Evolutionary conservation across 2,329 filamentous ascomycete species (phyloP), one percentile per base, ranked within the genome.

Genomic region (Penicillium sclerotigenum): DNA sequence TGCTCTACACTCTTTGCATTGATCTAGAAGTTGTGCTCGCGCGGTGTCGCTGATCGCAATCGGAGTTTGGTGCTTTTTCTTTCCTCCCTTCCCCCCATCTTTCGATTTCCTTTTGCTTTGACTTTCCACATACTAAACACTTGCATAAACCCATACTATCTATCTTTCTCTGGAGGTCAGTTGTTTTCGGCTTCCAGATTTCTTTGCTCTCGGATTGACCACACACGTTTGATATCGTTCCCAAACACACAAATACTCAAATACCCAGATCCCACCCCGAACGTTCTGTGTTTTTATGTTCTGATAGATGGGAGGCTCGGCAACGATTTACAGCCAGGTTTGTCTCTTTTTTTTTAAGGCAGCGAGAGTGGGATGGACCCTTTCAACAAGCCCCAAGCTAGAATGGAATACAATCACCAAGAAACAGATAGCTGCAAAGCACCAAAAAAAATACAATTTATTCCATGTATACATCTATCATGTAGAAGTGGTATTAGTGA

Each of bases 241-340:
- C 49, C 31, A 33, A 54, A 36, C 58, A 36, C 59, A 59, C 64
- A 65, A 59, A 66, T 63, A 64, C 56, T 38, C 41, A 59, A 61
- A 59, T 66, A 64, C 60, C 59, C 59, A 55, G 46, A 54, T 52
- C 54, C 54, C 59, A 46, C 41, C 37, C 59, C 38, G 53, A 56
- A 56, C 43, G 53, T 42, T 54, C 49, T 52, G 42, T 50, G 50
- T 51, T 46, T 47, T 58, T 55, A 34, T 51, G 28, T 55, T 40
- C 49, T 52, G 56, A 65, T 66, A 66, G 64, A 66, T 48, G 49
- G 63, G 56, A 51, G 59, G 57, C 54, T 42, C 57, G 49, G 38
- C 20, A 4, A 33, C 34, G 28, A 43, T 51, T 45, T 34, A 51
- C 38, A 43, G 48, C 29, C 31, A 43, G 48, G 48, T 45, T 51